phyloP scores from a whole-genome alignment of 2,329 filamentous ascomycete species.

The Beauveria asiatica region DNA sequence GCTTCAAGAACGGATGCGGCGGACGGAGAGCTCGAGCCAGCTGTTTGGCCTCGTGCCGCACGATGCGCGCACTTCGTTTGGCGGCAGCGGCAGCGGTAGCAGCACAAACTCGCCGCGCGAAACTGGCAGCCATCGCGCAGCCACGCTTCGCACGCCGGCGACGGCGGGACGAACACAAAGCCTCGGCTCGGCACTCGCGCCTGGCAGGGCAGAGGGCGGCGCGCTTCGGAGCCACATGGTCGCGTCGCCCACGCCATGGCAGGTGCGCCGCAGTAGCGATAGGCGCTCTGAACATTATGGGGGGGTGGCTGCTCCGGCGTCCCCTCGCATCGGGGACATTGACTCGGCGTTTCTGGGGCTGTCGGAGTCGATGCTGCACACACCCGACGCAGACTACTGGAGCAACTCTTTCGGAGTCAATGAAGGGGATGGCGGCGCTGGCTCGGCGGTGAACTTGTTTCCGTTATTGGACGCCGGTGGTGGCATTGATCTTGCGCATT shows the following conservation, averaged over 20 bases:
- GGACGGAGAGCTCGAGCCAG: constrained; percentile 43
- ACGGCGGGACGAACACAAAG: not conserved
- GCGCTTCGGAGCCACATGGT: not conserved
- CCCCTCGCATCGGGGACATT: constrained; percentile 27
- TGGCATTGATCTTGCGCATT: constrained; percentile 42
- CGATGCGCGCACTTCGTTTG: not conserved
- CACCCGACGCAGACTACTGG: constrained; percentile 33
- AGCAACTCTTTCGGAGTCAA: constrained; percentile 24
- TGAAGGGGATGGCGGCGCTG: constrained; percentile 31
- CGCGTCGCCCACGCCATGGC: not conserved
- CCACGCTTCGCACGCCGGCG: not conserved
- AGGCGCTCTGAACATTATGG: constrained; percentile 12
- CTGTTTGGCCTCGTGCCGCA: constrained; percentile 41
- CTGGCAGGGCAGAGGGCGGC: not conserved
- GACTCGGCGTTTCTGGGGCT: constrained; percentile 31
- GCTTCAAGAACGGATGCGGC: constrained; percentile 34
- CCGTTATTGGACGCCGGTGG: constrained; percentile 42
- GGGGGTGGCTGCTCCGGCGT: constrained; percentile 20
- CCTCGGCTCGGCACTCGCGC: not conserved
- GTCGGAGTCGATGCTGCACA: constrained; percentile 29
- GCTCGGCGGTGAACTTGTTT: constrained; percentile 40
- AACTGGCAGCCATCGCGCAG: not conserved
- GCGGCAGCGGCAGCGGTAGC: not conserved
- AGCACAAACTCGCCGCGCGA: not conserved
- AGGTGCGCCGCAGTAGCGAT: not conserved